phyloP scores from a whole-genome alignment of 495 filamentous ascomycete species.

The Hyaloscypha hepaticicola region DNA sequence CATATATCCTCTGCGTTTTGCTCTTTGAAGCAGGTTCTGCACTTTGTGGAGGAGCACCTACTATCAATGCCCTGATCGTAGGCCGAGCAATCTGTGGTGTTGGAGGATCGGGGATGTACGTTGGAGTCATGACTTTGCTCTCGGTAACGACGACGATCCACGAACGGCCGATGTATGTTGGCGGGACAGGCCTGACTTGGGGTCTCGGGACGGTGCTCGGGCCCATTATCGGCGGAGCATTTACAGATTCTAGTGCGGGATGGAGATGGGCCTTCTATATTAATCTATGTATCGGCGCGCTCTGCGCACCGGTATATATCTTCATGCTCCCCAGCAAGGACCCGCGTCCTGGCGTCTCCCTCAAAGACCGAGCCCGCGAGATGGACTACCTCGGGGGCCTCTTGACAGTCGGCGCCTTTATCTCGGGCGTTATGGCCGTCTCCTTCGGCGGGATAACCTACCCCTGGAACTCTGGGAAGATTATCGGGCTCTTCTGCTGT shows the following conservation, averaged over 20 bases:
- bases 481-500: slow-evolving; percentile 54
- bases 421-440: slow-evolving; percentile 50
- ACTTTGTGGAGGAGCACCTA: slow-evolving; percentile 54
- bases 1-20: slow-evolving; percentile 48
- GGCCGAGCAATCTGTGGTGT: slow-evolving; percentile 46
- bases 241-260: slow-evolving; percentile 49
- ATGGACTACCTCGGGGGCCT: slow-evolving; percentile 47
- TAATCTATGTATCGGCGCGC: slow-evolving; percentile 58
- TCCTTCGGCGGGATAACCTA: slow-evolving; percentile 55
- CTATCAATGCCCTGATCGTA: slow-evolving; percentile 52
- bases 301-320: slow-evolving; percentile 55
- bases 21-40: slow-evolving; percentile 54
- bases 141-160: slow-evolving; percentile 41
- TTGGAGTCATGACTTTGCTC: slow-evolving; percentile 46
- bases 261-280: slow-evolving; percentile 76
- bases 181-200: slow-evolving; percentile 44
- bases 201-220: slow-evolving; percentile 55
- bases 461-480: slow-evolving; percentile 49
- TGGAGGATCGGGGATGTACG: slow-evolving; percentile 53
- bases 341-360: slow-evolving; percentile 40
- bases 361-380: slow-evolving; percentile 39
- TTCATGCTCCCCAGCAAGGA: slow-evolving; percentile 51
- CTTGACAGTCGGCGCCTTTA: slow-evolving; percentile 43
- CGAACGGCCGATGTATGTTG: slow-evolving; percentile 51
- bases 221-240: slow-evolving; percentile 63